Evolutionary conservation across 208 protist species (phyloP).

Genomic region (Acanthamoeba polyphaga): DNA sequence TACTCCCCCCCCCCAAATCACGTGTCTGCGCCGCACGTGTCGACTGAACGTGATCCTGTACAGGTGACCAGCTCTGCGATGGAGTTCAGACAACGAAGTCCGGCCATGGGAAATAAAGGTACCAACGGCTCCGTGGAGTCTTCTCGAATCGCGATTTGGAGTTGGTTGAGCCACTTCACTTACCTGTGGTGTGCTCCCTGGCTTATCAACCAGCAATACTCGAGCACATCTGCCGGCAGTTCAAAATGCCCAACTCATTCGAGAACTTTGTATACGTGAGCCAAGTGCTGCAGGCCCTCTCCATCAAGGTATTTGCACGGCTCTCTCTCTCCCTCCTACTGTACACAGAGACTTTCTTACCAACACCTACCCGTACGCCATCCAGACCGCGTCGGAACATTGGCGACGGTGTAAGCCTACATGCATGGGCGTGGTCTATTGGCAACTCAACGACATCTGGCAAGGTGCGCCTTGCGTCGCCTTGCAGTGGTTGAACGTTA

Average conservation of each 20-base stretch:
- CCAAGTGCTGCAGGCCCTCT: slow-evolving; percentile 84
- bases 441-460: slow-evolving; percentile 91
- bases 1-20: not conserved
- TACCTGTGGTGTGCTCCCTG: not conserved
- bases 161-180: not conserved
- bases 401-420: slow-evolving; percentile 83
- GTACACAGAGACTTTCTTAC: no score
- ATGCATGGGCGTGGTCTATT: slow-evolving; percentile 91
- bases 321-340: no score
- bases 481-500: no score
- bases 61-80: slow-evolving; percentile 79
- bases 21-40: not conserved
- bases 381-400: slow-evolving; percentile 82
- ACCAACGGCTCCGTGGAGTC: no score
- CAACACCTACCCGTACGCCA: not conserved
- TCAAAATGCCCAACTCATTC: slow-evolving; percentile 78
- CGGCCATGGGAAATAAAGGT: slow-evolving; percentile 78
- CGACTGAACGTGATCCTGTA: not conserved
- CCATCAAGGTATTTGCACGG: slow-evolving; percentile 78
- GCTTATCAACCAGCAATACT: slow-evolving; percentile 67
- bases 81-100: slow-evolving; percentile 78
- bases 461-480: slow-evolving; percentile 43
- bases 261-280: slow-evolving; percentile 78
- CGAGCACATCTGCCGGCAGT: slow-evolving; percentile 82
- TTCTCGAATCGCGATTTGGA: no score